Conservation (phyloP, 768 basidiomycete species). For the Boletellus ananas region DNA sequence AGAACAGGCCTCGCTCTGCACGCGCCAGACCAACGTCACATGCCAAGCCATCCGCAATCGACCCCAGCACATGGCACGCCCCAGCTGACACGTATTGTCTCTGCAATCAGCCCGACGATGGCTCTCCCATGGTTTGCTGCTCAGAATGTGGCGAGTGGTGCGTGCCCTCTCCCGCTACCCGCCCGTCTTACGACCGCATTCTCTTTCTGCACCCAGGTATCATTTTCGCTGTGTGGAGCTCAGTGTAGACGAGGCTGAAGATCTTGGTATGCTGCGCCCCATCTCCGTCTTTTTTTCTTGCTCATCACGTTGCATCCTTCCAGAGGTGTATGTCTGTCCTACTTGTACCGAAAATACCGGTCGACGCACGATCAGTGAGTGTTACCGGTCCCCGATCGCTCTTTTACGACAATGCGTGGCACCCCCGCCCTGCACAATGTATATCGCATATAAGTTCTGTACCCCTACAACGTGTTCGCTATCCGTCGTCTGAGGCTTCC, state of each 20-base stretch:
- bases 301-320: constrained; percentile 11
- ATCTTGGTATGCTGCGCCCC: constrained; percentile 61
- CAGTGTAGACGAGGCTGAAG: constrained; percentile 60
- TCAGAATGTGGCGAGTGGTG: constrained; percentile 71
- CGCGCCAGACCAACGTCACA: constrained; percentile 24
- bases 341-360: constrained; percentile 59
- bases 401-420: constrained; percentile 28
- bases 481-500: constrained; percentile 32
- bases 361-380: constrained; percentile 76
- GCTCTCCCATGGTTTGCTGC: constrained; percentile 78
- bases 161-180: constrained; percentile 18
- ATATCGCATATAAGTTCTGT: constrained; percentile 36
- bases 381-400: constrained; percentile 32
- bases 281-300: neutral
- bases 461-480: constrained; percentile 35
- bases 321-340: constrained; percentile 60
- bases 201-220: constrained; percentile 52
- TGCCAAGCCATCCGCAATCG: constrained; percentile 13
- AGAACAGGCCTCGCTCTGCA: constrained; percentile 23
- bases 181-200: constrained; percentile 4
- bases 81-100: constrained; percentile 43
- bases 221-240: constrained; percentile 78
- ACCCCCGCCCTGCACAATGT: constrained; percentile 29
- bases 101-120: constrained; percentile 70
- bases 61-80: constrained; percentile 3